Evolutionary conservation across 495 filamentous ascomycete species (phyloP), one percentile per base, ranked within the genome.

Genomic region (Daldinia grandis): DNA sequence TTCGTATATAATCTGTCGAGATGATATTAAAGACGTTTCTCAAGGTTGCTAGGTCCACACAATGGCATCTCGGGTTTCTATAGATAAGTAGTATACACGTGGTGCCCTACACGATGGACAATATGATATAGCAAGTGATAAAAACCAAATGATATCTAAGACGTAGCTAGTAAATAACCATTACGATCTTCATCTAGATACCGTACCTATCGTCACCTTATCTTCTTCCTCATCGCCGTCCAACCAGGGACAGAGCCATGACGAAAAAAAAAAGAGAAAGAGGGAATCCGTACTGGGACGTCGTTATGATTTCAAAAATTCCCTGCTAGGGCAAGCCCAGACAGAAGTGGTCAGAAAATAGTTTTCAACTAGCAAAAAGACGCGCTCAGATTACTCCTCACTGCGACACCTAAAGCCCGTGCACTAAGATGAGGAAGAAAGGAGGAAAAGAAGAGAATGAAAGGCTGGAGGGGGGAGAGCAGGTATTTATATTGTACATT

Each of bases 341-440:
- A 56, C 35, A 74, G 69, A 72, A 81, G 80, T 65, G 78, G 78
- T 79, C 77, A 80, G 30, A 69, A 72, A 78, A 73, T 84, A 85
- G 82, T 85, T 85, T 85, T 85, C 82, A 84, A 84, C 81, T 83
- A 85, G 83, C 83, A 84, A 85, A 81, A 83, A 84, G 78, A 77
- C 79, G 77, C 80, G 76, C 83, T 85, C 83, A 80, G 82, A 85
- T 81, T 79, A 77, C 81, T 85, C 82, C 80, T 85, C 83, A 85
- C 78, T 80, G 81, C 75, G 81, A 83, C 76, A 76, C 79, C 76
- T 84, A 81, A 80, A 79, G 81, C 82, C 82, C 82, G 74, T 84
- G 81, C 82, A 82, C 78, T 78, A 74, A 78, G 81, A 83, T 81
- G 74, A 40, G 57, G 80, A 73, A 47, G 51, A 75, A 79, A 73